Percentiles rank a stretch among this genome's conserved stretches.
Conservation (phyloP, 83 land plant species). For the Diphasiastrum complanatum region DNA sequence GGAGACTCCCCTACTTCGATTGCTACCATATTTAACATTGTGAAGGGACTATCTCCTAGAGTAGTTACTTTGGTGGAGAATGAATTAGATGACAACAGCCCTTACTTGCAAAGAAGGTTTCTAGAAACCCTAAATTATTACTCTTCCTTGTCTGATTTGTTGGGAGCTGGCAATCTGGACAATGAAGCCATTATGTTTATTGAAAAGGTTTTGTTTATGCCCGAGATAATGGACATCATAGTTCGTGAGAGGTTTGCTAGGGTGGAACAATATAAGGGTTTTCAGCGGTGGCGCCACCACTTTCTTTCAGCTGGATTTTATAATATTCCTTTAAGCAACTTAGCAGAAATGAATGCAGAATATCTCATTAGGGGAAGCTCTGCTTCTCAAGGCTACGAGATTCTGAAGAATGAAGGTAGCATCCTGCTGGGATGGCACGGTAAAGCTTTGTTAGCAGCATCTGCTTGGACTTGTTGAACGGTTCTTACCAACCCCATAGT, state of each 20-base stretch:
- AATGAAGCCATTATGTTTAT: not conserved
- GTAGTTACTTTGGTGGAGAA: constrained; percentile 10
- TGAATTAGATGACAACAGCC: too few species aligned
- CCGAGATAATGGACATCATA: constrained; percentile 2
- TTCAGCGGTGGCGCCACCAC: constrained; percentile 1
- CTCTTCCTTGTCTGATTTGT: constrained; percentile 6
- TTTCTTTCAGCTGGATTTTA: too few species aligned
- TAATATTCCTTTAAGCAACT: too few species aligned
- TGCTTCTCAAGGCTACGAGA: not conserved
- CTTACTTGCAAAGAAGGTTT: too few species aligned
- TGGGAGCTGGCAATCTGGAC: constrained; percentile 3
- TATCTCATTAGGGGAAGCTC: not conserved
- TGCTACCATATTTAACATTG: not conserved
- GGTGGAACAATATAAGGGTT: not conserved
- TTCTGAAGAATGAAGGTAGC: not conserved
- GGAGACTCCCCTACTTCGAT: not conserved
- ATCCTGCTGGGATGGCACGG: too few species aligned
- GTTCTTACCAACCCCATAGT: too few species aligned
- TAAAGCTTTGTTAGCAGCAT: too few species aligned
- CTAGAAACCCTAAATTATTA: constrained; percentile 8
- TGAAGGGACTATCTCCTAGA: not conserved
- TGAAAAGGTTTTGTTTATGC: constrained; percentile 6
- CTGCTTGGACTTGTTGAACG: too few species aligned
- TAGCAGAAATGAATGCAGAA: too few species aligned
- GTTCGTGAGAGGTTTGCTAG: not conserved